Conservation (phyloP, 2,329 filamentous ascomycete genomes). For the Myriosclerotinia duriaeana region DNA sequence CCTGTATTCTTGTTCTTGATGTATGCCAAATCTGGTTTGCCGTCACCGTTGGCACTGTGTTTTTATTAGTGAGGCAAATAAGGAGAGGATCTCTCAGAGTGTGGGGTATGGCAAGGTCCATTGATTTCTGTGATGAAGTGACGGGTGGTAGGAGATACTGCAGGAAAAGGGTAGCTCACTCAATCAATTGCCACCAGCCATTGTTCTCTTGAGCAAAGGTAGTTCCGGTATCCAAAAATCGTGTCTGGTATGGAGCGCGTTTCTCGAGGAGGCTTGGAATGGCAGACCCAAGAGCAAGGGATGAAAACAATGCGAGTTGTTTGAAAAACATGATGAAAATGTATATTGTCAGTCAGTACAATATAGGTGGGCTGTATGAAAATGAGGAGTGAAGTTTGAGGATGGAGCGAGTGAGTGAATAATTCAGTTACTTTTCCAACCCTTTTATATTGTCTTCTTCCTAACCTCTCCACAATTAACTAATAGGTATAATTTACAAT, state of each 20-base stretch:
- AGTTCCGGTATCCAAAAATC: conserved; percentile 14
- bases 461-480: not conserved
- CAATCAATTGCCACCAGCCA: conserved; percentile 24
- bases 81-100: not conserved
- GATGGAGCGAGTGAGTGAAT: not conserved
- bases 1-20: conserved; percentile 19
- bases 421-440: not conserved
- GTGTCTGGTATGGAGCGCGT: conserved; percentile 19
- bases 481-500: not conserved
- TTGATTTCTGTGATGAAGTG: not conserved
- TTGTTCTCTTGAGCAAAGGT: conserved; percentile 22
- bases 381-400: not conserved
- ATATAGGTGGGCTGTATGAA: not conserved
- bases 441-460: not conserved
- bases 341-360: not conserved
- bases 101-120: not conserved
- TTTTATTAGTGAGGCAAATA: not conserved
- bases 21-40: conserved; percentile 13
- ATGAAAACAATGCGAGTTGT: conserved; percentile 1
- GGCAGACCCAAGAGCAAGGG: not conserved
- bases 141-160: not conserved
- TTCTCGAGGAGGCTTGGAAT: not conserved
- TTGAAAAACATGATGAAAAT: conserved; percentile 2
- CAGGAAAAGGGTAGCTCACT: not conserved
- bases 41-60: conserved; percentile 6